Evolutionary conservation across 2,329 filamentous ascomycete species (phyloP).

Genomic region (Botryotinia globosa): DNA sequence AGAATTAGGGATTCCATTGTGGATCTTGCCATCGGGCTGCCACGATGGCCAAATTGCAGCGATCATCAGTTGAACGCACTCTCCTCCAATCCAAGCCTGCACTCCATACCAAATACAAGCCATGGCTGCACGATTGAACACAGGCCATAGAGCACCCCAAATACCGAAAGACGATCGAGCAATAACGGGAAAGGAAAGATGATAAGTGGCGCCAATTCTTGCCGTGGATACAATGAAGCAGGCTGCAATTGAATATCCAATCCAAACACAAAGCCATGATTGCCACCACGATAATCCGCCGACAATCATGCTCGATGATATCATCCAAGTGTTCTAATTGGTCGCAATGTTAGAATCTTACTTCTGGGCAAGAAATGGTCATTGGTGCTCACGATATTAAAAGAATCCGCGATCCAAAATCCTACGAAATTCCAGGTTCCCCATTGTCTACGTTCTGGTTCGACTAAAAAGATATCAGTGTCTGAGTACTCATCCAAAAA

Average conservation of each 20-base stretch:
- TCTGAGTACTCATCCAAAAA: slow-evolving; percentile 20
- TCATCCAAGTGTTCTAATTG: slow-evolving; percentile 82
- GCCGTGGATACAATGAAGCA: slow-evolving; percentile 75
- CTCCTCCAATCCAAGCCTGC: slow-evolving; percentile 78
- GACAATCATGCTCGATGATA: slow-evolving; percentile 77
- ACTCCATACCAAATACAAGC: slow-evolving; percentile 82
- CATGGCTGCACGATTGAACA: slow-evolving; percentile 86
- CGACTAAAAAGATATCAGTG: slow-evolving; percentile 50
- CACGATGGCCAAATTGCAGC: slow-evolving; percentile 70
- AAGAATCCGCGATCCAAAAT: slow-evolving; percentile 82
- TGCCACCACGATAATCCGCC: slow-evolving; percentile 85
- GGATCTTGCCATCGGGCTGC: slow-evolving; percentile 48
- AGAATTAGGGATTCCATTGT: slow-evolving; percentile 64
- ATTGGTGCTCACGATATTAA: slow-evolving; percentile 62
- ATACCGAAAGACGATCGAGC: slow-evolving; percentile 78
- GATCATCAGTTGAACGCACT: slow-evolving; percentile 88
- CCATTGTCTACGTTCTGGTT: slow-evolving; percentile 78
- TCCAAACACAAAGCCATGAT: slow-evolving; percentile 82
- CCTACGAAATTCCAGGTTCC: slow-evolving; percentile 82
- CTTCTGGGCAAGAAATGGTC: not conserved
- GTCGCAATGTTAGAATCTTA: slow-evolving; percentile 26
- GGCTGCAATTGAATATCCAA: slow-evolving; percentile 76
- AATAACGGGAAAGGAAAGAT: slow-evolving; percentile 85
- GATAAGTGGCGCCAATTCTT: slow-evolving; percentile 81
- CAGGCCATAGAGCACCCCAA: slow-evolving; percentile 85